Percentiles rank a stretch among this genome's conserved stretches.
phyloP scores from a whole-genome alignment of 768 basidiomycete species.

The Psilocybe tampanensis region DNA sequence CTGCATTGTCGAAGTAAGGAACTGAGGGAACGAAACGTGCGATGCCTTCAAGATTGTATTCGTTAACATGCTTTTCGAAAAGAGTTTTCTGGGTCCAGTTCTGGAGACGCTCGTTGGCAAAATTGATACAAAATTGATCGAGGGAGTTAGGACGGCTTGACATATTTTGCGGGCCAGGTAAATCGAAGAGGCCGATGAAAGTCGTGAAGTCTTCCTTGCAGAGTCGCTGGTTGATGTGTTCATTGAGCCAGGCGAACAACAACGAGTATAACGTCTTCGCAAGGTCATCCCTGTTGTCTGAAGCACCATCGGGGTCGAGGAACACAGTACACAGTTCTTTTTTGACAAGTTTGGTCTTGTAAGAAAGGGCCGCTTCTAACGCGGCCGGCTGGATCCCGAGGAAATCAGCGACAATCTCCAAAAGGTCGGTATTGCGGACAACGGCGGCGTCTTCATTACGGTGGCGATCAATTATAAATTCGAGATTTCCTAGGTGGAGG shows the following conservation, averaged over 20 bases:
- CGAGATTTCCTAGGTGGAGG: slow-evolving; percentile 93
- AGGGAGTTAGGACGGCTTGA: slow-evolving; percentile 87
- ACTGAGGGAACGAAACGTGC: slow-evolving; percentile 66
- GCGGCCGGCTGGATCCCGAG: slow-evolving; percentile 76
- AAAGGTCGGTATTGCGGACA: slow-evolving; percentile 80
- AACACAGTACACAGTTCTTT: slow-evolving; percentile 98
- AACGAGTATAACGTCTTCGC: slow-evolving; percentile 93
- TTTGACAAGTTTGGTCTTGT: slow-evolving; percentile 90
- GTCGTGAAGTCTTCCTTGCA: slow-evolving; percentile 92
- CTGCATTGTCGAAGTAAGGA: slow-evolving; percentile 88
- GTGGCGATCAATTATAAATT: slow-evolving; percentile 82
- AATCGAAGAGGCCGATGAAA: slow-evolving; percentile 92
- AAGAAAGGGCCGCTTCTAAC: slow-evolving; percentile 82
- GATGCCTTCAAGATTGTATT: slow-evolving; percentile 86
- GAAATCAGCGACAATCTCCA: slow-evolving; percentile 89
- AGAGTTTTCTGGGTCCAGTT: slow-evolving; percentile 78
- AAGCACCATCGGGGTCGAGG: slow-evolving; percentile 91
- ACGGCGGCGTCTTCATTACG: slow-evolving; percentile 93
- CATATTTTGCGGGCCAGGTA: slow-evolving; percentile 92
- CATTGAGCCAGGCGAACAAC: slow-evolving; percentile 95
- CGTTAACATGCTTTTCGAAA: slow-evolving; percentile 80
- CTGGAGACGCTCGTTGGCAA: slow-evolving; percentile 91
- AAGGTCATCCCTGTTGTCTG: slow-evolving; percentile 92
- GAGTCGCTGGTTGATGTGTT: slow-evolving; percentile 93
- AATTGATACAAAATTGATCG: slow-evolving; percentile 96